These are phyloP conservation scores for Aeschynomene evenia DNA, from an alignment of 306 rosid species.

Conservation along the genomic window DNA sequence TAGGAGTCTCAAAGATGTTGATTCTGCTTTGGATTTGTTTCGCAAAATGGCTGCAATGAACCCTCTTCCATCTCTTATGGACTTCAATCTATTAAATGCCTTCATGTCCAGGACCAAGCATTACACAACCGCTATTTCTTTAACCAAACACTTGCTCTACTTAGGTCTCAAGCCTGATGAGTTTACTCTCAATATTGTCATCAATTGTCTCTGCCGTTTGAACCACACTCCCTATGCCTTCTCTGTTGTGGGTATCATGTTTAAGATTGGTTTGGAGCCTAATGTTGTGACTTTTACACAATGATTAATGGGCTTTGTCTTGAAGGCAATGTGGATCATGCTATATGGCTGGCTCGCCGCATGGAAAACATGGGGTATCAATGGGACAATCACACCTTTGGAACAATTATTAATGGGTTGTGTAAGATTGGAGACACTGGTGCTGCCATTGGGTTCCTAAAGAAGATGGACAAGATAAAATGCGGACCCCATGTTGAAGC, in stretches of 20 bases:
- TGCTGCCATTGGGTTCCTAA: conserved; percentile 25
- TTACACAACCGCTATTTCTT: conserved; percentile 6
- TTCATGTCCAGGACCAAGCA: conserved; percentile 28
- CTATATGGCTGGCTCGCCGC: not conserved
- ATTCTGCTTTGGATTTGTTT: conserved; percentile 33
- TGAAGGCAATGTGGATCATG: not conserved
- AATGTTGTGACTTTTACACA: not conserved
- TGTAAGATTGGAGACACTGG: conserved; percentile 24
- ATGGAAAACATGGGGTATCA: conserved; percentile 25
- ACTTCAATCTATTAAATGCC: conserved; percentile 32
- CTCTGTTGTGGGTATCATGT: conserved; percentile 30
- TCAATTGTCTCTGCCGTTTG: conserved; percentile 31
- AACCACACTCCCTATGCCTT: not conserved
- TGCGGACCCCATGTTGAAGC: conserved; percentile 6
- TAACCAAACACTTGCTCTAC: conserved; percentile 17
- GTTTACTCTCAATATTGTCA: conserved; percentile 29
- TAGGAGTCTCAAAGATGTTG: conserved; percentile 1
- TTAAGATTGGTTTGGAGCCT: conserved; percentile 27
- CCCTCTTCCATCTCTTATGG: conserved; percentile 22
- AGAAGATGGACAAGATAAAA: conserved; percentile 23
- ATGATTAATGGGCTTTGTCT: conserved; percentile 39
- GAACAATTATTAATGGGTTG: conserved; percentile 27
- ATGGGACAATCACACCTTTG: conserved; percentile 20
- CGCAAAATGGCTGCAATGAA: conserved; percentile 26
- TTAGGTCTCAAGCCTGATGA: not conserved